These are phyloP conservation scores for Drechslerella coelobrocha DNA, from an alignment of 2,329 filamentous ascomycete genomes.

Conservation along the genomic window DNA sequence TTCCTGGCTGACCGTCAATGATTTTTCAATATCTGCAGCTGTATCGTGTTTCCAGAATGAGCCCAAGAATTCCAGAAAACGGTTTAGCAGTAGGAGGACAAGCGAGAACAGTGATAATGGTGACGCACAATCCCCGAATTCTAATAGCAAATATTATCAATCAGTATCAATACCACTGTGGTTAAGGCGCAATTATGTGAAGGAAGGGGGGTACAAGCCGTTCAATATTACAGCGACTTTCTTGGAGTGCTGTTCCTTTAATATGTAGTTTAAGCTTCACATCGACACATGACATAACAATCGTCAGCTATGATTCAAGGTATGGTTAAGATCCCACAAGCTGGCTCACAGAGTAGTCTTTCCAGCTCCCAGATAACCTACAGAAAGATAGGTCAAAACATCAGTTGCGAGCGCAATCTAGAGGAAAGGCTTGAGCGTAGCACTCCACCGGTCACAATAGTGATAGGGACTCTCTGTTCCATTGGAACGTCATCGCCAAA, in stretches of 20 bases:
- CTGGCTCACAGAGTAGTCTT: constrained; percentile 77
- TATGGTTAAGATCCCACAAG: background rate
- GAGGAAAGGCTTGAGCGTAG: background rate
- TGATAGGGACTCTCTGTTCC: constrained; percentile 76
- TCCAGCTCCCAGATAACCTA: constrained; percentile 91
- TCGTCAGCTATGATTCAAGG: background rate
- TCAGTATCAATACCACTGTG: background rate
- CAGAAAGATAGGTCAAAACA: constrained; percentile 20
- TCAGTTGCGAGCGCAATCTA: background rate
- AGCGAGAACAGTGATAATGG: constrained; percentile 27
- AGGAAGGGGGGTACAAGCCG: constrained; percentile 62
- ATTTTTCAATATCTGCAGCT: constrained; percentile 95
- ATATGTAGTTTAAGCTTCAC: constrained; percentile 78
- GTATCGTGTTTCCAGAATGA: constrained; percentile 33
- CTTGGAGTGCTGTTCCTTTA: constrained; percentile 94
- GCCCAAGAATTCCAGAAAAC: constrained; percentile 29
- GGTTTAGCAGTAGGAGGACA: constrained; percentile 8
- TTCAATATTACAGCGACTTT: constrained; percentile 98
- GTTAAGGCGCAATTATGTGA: background rate
- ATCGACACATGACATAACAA: background rate
- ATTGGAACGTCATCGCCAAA: constrained; percentile 61
- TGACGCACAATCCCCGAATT: constrained; percentile 77
- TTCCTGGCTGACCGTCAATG: constrained; percentile 85
- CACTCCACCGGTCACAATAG: constrained; percentile 75
- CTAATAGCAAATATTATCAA: constrained; percentile 59